Evolutionary conservation across 2,329 filamentous ascomycete species (phyloP).

Genomic region (Celoporthe dispersa): DNA sequence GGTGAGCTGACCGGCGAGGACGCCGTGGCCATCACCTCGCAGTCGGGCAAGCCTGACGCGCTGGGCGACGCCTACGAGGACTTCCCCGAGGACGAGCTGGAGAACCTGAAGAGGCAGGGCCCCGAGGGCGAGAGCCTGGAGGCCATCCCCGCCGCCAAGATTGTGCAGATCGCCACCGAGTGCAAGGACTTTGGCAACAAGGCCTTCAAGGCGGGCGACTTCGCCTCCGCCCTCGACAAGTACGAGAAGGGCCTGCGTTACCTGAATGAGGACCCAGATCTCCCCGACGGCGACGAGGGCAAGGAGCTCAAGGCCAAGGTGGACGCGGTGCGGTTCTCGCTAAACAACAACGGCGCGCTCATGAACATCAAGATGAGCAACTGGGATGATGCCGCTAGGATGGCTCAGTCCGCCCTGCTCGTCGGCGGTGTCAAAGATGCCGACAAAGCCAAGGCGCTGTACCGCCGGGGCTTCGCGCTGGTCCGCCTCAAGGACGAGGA

Average conservation of each 20-base stretch:
- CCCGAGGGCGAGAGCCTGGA: constrained; percentile 45
- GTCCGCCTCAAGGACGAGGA: constrained; percentile 85
- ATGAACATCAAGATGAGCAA: constrained; percentile 79
- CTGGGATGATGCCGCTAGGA: constrained; percentile 71
- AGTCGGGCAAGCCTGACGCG: constrained; percentile 73
- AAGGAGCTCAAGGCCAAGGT: constrained; percentile 72
- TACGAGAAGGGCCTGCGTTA: constrained; percentile 94
- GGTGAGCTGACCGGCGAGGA: constrained; percentile 69
- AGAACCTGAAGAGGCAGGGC: constrained; percentile 31
- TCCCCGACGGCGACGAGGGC: constrained; percentile 49
- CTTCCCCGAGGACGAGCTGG: constrained; percentile 82
- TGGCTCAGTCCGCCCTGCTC: constrained; percentile 74
- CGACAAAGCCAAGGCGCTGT: constrained; percentile 89
- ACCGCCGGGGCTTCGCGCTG: constrained; percentile 78
- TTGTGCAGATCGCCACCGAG: constrained; percentile 78
- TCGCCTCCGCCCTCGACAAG: constrained; percentile 77
- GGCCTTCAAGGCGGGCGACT: constrained; percentile 82
- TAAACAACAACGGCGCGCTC: constrained; percentile 88
- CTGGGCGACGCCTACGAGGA: constrained; percentile 94
- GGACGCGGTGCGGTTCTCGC: constrained; percentile 75
- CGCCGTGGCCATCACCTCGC: constrained; percentile 69
- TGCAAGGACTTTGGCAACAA: constrained; percentile 93
- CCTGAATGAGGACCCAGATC: constrained; percentile 80
- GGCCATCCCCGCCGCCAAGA: constrained; percentile 67
- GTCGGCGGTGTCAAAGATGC: constrained; percentile 68